These are phyloP conservation scores for Inosperma sp. DNA, from an alignment of 768 basidiomycete genomes.

Conservation along the genomic window DNA sequence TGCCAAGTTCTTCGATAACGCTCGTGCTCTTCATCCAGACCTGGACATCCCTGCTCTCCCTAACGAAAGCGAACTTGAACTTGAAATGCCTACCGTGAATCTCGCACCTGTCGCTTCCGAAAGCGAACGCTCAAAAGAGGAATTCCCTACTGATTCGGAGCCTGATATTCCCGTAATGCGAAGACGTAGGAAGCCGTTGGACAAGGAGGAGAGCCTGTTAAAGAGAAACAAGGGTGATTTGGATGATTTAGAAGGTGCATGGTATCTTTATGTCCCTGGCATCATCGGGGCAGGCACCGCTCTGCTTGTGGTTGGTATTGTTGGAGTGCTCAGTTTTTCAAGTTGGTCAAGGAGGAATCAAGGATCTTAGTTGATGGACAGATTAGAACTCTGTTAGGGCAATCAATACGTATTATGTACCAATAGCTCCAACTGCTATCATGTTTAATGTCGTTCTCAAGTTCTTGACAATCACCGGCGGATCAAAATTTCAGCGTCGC, in stretches of 20 bases:
- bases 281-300: slow-evolving; percentile 84
- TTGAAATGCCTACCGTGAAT: slow-evolving; percentile 71
- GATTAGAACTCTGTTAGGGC: background rate
- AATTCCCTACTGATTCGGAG: slow-evolving; percentile 33
- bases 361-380: slow-evolving; percentile 46
- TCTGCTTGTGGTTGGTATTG: slow-evolving; percentile 69
- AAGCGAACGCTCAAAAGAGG: slow-evolving; percentile 33
- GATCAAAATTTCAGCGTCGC: background rate
- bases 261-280: slow-evolving; percentile 78
- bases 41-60: slow-evolving; percentile 70
- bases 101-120: slow-evolving; percentile 35
- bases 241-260: slow-evolving; percentile 64
- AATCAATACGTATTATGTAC: slow-evolving; percentile 1
- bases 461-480: background rate
- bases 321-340: slow-evolving; percentile 74
- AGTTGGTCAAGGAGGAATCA: slow-evolving; percentile 64
- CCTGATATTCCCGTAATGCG: slow-evolving; percentile 37
- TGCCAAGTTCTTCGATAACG: slow-evolving; percentile 66
- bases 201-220: slow-evolving; percentile 49
- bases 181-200: slow-evolving; percentile 52
- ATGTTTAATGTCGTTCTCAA: background rate
- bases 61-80: slow-evolving; percentile 44
- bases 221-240: slow-evolving; percentile 41
- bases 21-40: slow-evolving; percentile 51
- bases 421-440: background rate